Base-by-base conservation (phyloP, 2,329 filamentous ascomycete genomes). In the Aspergillus flavus region DNA sequence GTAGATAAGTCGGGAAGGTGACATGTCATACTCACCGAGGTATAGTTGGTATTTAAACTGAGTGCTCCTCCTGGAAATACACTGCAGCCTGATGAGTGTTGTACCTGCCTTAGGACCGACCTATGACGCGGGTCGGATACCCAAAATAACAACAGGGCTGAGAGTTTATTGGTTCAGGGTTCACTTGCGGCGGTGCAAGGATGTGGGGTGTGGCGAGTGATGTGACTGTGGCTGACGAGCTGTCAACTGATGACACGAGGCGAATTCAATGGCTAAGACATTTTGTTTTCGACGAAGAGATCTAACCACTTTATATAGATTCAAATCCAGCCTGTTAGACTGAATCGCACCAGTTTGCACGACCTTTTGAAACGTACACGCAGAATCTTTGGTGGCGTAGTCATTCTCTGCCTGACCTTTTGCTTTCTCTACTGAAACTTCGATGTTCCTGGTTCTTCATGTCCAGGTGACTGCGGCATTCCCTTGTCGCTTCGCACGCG, bases 31-130 rank as follows among this genome's bases (percentile, higher is more conserved):
- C 34, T 45, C 46, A 32, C 32, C 36, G 28, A 48, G 43, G n/a
- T 54, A 54, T 60, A 55, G 28, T 16, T 23, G 32, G 34, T 12
- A 39, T 12, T 14, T 36, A 39, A 21, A 16, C 10, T 52, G 19
- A 53, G 26, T 19, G 39, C 11, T 39, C 16, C 53, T 26, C 14
- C 34, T 28, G 41, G 28, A 34, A 57, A 36, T 45, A 68, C 56
- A 56, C 57, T 66, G 73, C 67, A 72, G 73, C 70, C 72, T 73
- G 64, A 63, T 46, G 56, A 28, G 43, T 6, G 45, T 12, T 60
- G 71, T 71, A 71, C 67, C 66, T 68, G 62, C 59, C 58, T 61
- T 65, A 61, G 19, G 26, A 54, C 12, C 9, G 16, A n/a, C 26
- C 16, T 53, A 53, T 59, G 58, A 59, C 32, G 48, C 34, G 30